Evolutionary conservation across 2,329 filamentous ascomycete genomes (phyloP).

Genomic region (Xylaria sp.): DNA sequence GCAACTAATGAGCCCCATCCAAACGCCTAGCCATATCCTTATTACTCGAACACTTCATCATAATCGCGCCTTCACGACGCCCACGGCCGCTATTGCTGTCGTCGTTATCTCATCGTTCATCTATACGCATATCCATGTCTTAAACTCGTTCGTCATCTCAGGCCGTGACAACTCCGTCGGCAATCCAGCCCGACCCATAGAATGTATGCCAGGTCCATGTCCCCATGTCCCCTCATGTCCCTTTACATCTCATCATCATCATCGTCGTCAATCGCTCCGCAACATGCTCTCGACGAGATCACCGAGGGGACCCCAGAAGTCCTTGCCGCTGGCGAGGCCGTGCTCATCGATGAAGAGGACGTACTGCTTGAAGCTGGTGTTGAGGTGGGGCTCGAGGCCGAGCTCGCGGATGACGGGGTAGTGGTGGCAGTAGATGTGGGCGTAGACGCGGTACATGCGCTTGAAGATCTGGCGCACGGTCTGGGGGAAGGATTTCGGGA

Average conservation of each 20-base stretch:
- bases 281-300: slow-evolving; percentile 98
- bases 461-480: slow-evolving; percentile 98
- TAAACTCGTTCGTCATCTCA: slow-evolving; percentile 9
- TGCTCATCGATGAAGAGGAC: slow-evolving; percentile 99
- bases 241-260: slow-evolving; percentile 15
- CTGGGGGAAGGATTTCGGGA: slow-evolving; percentile 89
- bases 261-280: slow-evolving; percentile 89
- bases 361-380: slow-evolving; percentile 99
- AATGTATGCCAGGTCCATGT: not conserved
- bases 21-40: slow-evolving; percentile 44
- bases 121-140: slow-evolving; percentile 34
- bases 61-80: slow-evolving; percentile 27
- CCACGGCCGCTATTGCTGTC: not conserved
- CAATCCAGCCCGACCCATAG: not conserved
- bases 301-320: slow-evolving; percentile 96
- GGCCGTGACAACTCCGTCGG: not conserved
- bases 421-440: slow-evolving; percentile 99
- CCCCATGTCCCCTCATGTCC: not conserved
- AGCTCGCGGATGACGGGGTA: slow-evolving; percentile 96
- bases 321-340: slow-evolving; percentile 88
- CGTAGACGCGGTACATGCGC: slow-evolving; percentile 97
- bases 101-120: slow-evolving; percentile 18
- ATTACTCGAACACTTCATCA: slow-evolving; percentile 32
- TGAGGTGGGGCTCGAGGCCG: slow-evolving; percentile 94
- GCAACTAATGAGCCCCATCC: slow-evolving; percentile 38